Percentiles rank a stretch among this genome's conserved stretches.
Evolutionary conservation across 176 grass and related monocot species (phyloP).

Genomic region (Typha latifolia): DNA sequence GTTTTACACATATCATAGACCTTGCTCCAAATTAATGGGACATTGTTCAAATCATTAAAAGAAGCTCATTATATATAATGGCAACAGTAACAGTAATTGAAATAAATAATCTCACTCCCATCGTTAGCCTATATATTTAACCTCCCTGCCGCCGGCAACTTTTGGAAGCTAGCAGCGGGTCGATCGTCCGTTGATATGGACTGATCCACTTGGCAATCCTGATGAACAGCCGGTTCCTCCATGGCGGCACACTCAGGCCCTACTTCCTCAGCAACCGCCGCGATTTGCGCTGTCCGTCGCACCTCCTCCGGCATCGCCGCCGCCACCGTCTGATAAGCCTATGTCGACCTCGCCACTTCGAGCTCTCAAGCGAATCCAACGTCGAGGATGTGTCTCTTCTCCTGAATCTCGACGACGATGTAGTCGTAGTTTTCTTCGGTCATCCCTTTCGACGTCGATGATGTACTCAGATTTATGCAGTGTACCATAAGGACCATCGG

Average conservation of each 20-base stretch:
- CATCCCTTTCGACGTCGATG: not conserved
- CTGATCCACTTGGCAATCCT: conserved; percentile 55
- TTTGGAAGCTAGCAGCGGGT: conserved; percentile 9
- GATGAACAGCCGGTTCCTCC: conserved; percentile 48
- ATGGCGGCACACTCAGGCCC: conserved; percentile 48
- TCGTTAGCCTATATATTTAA: not conserved
- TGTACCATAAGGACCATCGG: too few species aligned
- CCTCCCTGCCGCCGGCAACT: not conserved
- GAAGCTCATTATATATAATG: too few species aligned
- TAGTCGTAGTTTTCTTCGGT: conserved; percentile 33
- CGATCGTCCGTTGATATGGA: conserved; percentile 40
- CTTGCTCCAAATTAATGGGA: too few species aligned
- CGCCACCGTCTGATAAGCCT: conserved; percentile 8
- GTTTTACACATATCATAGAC: too few species aligned
- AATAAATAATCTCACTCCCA: too few species aligned
- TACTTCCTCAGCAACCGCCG: conserved; percentile 32
- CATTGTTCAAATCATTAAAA: too few species aligned
- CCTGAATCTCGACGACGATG: conserved; percentile 19
- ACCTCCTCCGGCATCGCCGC: conserved; percentile 27
- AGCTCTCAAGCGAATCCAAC: conserved; percentile 26
- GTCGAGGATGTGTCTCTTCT: conserved; percentile 29
- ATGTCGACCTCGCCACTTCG: conserved; percentile 25
- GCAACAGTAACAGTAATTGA: too few species aligned
- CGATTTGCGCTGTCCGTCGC: conserved; percentile 17
- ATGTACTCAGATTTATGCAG: too few species aligned